A percentile compares a stretch with the other conserved stretches of the same genome.
These are phyloP conservation scores for Erodium maritimum DNA, from an alignment of 345 rosid species.

Conservation along the genomic window DNA sequence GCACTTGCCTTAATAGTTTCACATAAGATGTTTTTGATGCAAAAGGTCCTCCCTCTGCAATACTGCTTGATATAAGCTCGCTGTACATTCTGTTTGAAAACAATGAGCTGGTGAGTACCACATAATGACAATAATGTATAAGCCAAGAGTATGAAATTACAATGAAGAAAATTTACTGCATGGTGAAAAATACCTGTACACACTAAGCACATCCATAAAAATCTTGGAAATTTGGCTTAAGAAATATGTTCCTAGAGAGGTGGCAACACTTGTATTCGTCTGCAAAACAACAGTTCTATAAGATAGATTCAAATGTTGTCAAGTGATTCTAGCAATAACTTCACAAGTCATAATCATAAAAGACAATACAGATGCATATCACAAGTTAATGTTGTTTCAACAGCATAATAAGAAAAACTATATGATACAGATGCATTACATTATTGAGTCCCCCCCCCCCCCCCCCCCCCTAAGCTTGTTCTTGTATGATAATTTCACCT, in stretches of 20 bases:
- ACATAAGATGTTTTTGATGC: conserved; percentile 88
- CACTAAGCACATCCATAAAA: conserved; percentile 96
- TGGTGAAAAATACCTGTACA: conserved; percentile 56
- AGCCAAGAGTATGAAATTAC: not conserved
- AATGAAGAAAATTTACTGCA: not conserved
- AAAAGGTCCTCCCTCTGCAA: conserved; percentile 85
- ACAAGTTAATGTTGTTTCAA: no score
- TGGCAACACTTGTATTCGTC: conserved; percentile 98
- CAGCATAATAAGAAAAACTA: no score
- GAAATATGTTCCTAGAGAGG: conserved; percentile 82
- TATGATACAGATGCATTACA: no score
- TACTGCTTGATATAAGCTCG: conserved; percentile 89
- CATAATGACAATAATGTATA: not conserved
- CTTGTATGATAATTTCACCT: no score
- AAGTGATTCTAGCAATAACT: not conserved
- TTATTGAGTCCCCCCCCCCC: no score
- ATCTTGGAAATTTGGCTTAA: conserved; percentile 75
- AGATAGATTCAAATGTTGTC: not conserved
- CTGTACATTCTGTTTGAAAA: conserved; percentile 84
- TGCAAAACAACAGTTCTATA: conserved; percentile 27
- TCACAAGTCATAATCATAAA: not conserved
- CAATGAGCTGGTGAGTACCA: not conserved
- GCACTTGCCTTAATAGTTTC: conserved; percentile 79
- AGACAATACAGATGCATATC: no score
- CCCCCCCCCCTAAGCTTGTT: no score